A percentile compares a stretch with the other conserved stretches of the same genome.
phyloP scores from a whole-genome alignment of 2,329 filamentous ascomycete genomes.

The Grosmannia clavigera region DNA sequence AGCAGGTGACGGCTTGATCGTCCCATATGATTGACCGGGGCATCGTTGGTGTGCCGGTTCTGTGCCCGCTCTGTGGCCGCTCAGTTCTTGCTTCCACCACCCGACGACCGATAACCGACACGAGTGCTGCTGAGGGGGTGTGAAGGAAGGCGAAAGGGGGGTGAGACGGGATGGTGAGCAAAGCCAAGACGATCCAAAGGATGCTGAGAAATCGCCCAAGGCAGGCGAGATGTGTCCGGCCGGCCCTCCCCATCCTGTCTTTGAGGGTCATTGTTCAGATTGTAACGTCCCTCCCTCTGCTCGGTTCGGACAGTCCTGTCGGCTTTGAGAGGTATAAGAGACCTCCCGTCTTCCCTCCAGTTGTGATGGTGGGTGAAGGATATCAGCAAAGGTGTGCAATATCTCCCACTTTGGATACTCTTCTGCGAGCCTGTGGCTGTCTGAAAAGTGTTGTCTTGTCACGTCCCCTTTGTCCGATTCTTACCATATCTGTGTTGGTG shows the following conservation, averaged over 20 bases:
- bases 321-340: neutral
- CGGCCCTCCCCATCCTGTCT: neutral
- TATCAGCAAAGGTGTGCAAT: neutral
- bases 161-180: neutral
- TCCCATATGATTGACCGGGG: neutral
- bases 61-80: neutral
- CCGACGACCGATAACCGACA: neutral
- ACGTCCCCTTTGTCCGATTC: neutral
- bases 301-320: neutral
- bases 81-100: neutral
- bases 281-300: neutral
- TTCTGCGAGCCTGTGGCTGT: neutral
- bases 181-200: neutral
- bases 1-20: neutral
- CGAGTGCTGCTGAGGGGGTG: neutral
- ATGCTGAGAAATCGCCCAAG: neutral
- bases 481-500: no score
- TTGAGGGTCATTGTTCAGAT: neutral
- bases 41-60: neutral
- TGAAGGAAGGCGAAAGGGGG: neutral
- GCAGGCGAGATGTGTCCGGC: neutral
- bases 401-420: neutral
- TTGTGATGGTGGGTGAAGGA: neutral
- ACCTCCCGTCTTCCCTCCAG: neutral
- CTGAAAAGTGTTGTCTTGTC: neutral